phyloP scores from a whole-genome alignment of 23 red algal genomes.

The Agarophyton chilense region DNA sequence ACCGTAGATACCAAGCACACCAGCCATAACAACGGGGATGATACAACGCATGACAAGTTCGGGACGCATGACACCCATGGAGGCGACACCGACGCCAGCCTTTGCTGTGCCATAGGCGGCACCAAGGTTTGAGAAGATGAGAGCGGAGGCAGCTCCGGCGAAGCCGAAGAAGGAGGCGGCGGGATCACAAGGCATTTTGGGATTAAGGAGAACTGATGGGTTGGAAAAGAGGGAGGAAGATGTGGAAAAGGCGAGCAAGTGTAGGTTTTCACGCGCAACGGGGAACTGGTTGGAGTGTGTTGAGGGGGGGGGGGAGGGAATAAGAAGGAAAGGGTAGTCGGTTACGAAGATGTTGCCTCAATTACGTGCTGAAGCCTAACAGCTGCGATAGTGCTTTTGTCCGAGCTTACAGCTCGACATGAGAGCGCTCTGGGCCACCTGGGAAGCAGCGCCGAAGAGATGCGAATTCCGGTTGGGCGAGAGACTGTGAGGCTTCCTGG shows the following conservation, averaged over 20 bases:
- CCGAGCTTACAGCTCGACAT: not conserved
- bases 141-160: slow-evolving; percentile 92
- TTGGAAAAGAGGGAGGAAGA: not conserved
- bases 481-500: too few relatives aligned
- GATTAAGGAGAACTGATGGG: not conserved
- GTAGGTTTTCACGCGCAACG: not conserved
- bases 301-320: not conserved
- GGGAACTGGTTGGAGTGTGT: not conserved
- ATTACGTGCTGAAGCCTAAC: slow-evolving; percentile 34
- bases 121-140: slow-evolving; percentile 98
- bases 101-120: slow-evolving; percentile 99
- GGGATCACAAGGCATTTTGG: slow-evolving; percentile 66
- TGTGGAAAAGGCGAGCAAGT: not conserved
- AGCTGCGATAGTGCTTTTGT: not conserved
- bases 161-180: slow-evolving; percentile 98
- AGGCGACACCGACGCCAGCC: slow-evolving; percentile 93
- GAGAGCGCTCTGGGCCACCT: not conserved
- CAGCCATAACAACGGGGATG: slow-evolving; percentile 99
- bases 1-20: slow-evolving; percentile 99
- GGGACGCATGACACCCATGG: slow-evolving; percentile 98
- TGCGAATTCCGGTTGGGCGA: slow-evolving; percentile 28
- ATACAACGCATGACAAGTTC: slow-evolving; percentile 99
- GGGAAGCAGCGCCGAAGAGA: not conserved
- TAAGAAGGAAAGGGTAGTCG: slow-evolving; percentile 20
- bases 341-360: slow-evolving; percentile 10